phyloP scores from a whole-genome alignment of 2,329 filamentous ascomycete species.

The Botrytis aclada region DNA sequence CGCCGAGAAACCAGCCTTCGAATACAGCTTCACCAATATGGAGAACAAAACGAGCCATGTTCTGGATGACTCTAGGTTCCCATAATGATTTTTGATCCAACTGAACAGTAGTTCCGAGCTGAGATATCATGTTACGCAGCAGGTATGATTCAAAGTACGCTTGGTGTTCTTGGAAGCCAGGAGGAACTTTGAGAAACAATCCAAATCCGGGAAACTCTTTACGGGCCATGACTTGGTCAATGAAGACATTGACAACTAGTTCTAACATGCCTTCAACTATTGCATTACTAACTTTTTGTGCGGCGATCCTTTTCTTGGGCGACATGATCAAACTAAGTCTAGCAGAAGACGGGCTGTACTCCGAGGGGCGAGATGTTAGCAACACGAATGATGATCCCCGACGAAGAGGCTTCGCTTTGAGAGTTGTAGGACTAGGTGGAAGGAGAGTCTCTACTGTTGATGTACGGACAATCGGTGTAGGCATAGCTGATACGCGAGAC shows the following conservation, averaged over 20 bases:
- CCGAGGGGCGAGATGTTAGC: constrained; percentile 66
- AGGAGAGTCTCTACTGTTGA: constrained; percentile 54
- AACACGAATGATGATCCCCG: constrained; percentile 90
- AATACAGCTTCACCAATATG: constrained; percentile 89
- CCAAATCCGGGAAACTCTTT: constrained; percentile 91
- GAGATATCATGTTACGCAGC: constrained; percentile 69
- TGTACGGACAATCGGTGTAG: constrained; percentile 70
- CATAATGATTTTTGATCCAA: constrained; percentile 68
- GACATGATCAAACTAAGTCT: constrained; percentile 62
- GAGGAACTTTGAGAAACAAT: constrained; percentile 81
- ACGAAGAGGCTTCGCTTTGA: constrained; percentile 61
- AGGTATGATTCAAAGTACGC: constrained; percentile 93
- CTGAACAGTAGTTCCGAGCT: constrained; percentile 67
- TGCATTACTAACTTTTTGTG: constrained; percentile 59
- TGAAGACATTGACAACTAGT: constrained; percentile 74
- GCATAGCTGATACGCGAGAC: constrained; percentile 52
- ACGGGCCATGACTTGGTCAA: constrained; percentile 77
- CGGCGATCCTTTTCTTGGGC: constrained; percentile 51
- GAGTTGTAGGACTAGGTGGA: constrained; percentile 43
- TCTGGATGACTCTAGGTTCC: constrained; percentile 82
- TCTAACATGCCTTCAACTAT: constrained; percentile 75
- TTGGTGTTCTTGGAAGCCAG: constrained; percentile 91
- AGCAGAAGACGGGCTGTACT: constrained; percentile 56
- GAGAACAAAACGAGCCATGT: constrained; percentile 74
- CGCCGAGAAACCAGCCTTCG: constrained; percentile 94